Evolutionary conservation across 2,329 filamentous ascomycete genomes (phyloP), one percentile per base, ranked within the genome.

Genomic region (Pseudogymnoascus sp.): DNA sequence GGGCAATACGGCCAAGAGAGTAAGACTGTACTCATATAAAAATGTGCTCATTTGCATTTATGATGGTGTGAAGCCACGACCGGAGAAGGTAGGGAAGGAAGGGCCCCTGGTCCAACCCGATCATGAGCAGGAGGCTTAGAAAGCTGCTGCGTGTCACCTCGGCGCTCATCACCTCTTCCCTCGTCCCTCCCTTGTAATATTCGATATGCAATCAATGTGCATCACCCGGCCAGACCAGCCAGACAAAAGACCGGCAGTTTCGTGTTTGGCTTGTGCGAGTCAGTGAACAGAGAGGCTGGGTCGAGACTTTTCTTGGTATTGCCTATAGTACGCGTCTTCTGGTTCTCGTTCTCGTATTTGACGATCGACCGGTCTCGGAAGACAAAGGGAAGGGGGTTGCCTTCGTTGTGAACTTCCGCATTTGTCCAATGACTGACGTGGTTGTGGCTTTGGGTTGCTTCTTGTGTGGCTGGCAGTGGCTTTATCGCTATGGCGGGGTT

Each of bases 1-100:
- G 47, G 23, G 47, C 7, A 53, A 53, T 31, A 53, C 14, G 47
- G 47, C 14, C 47, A 53, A 53, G 47, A 50, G 21, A 16, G 47
- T 53, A 53, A 53, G 47, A 31, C 47, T 53, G 47, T 53, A 31
- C 47, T 53, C 47, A 53, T 53, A 53, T 53, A 31, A 53, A 53
- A 53, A 31, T 53, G 47, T 53, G 25, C 14, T 11, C 23, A 31
- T 53, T 53, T 53, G 47, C 47, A 53, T 53, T 53, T 53, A 53
- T 53, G 47, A 16, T 53, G 47, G 47, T 53, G 47, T 53, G 47
- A 53, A 31, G 47, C 23, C 47, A 53, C 1, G 14, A 31, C 7
- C 7, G 23, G 47, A 28, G 23, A 14, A 53, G 23, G 47, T 11
- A 31, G 47, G 47, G 14, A 31, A 16, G 25, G 47, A 16, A 53